Base-by-base conservation (phyloP, 2,329 filamentous ascomycete genomes). In the Aureobasidium leucospermi region DNA sequence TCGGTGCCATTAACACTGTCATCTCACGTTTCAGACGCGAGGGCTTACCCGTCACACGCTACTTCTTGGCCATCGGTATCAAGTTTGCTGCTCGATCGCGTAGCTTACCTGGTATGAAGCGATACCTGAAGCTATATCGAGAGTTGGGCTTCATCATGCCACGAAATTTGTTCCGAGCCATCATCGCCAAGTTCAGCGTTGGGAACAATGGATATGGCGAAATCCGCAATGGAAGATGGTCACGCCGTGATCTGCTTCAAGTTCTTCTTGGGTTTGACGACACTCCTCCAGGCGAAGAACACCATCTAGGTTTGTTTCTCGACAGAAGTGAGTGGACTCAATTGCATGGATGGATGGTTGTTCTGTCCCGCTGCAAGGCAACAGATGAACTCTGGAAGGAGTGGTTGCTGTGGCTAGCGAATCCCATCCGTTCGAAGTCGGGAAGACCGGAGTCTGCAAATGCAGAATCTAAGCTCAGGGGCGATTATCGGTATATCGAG, bases 101-200 rank as follows among this genome's bases (percentile, higher is more conserved):
- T 8, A 66, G 62, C 43, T 47, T 72, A 10, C 42, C 53, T 13
- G 61, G 60, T 23, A 73, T 73, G 71, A 68, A 70, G 61, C 64
- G 62, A 43, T 71, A 68, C 45, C 65, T 73, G 36, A 62, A 60
- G 36, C 48, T 63, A 8, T 58, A 67, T 2, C 59, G 62, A 6
- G 62, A 68, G 29, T 53, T 47, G 2, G 60, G 60, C 9, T 28
- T 62, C 15, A 39, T 16, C 4, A 67, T 73, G 53, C 62, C 62
- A 3, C 63, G 59, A 38, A 67, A 67, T 34, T 45, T 69, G 19
- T 74, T 72, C 57, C 66, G 70, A 11, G 64, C 64, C 43, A 65
- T 71, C 31, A 68, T 73, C 46, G 71, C 71, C 8, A 74, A 74
- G 53, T 73, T 66, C 62, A 70, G 67, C n/a, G 71, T 74, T 53